Evolutionary conservation across 2,329 filamentous ascomycete genomes (phyloP), one percentile per base, ranked within the genome.

Genomic region (Dichotomopilus funicola): DNA sequence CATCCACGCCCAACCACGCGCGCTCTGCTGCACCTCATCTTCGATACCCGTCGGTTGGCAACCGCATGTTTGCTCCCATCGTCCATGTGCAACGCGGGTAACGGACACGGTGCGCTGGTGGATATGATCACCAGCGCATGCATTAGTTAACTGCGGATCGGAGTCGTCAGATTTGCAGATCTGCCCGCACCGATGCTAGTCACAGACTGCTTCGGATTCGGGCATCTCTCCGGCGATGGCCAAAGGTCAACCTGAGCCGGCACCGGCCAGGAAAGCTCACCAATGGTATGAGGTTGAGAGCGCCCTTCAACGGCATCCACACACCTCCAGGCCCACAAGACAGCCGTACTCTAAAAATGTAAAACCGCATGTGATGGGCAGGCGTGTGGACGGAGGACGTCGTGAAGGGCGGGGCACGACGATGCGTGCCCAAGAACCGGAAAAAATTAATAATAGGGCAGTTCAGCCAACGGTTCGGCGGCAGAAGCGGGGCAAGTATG

Each of bases 1-100:
- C 34, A 10, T 55, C 55, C 51, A 45, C 54, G 57, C 58, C 57
- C 54, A 60, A 61, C 59, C 19, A 27, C 19, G 19, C 19, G 19
- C 19, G 19, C 19, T 27, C 44, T 35, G 51, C 40, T 27, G 51
- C 56, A 46, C 51, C 44, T 47, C 53, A 45, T 54, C 51, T 47
- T n/a, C 46, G 46, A n/a, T 13, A 13, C 27, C 43, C 55, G 8
- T 46, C 38, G 42, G 49, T 38, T 54, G 54, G 37, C 38, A 41
- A 41, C 47, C 44, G 53, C 19, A 35, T 53, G 55, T 58, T 54
- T 53, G 55, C 43, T 36, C 12, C 35, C 27, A 27, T 27, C 19
- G 19, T 45, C 19, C 42, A 31, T 51, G 53, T 46, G 33, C 13
- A 7, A 51, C 42, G 10, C 7, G 19, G 11, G 31, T 12, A 13